Conservation (phyloP, 768 basidiomycete genomes). For the Rhodocollybia butyracea region DNA sequence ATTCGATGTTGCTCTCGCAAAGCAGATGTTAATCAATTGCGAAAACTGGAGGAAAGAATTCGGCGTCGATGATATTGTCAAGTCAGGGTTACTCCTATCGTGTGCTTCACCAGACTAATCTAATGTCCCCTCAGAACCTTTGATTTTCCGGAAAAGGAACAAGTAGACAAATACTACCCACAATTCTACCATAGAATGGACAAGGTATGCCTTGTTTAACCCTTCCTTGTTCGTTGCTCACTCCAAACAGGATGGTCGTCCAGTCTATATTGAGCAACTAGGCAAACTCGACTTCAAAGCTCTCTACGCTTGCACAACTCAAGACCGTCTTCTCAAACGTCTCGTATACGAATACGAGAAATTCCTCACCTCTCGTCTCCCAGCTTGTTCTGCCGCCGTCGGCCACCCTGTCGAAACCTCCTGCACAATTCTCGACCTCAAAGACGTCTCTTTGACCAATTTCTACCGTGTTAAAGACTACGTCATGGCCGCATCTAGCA, state of each 20-base stretch:
- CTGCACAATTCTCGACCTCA: conserved; percentile 95
- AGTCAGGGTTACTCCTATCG: conserved; percentile 38
- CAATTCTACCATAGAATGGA: conserved; percentile 97
- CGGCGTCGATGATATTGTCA: conserved; percentile 69
- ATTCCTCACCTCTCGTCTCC: conserved; percentile 75
- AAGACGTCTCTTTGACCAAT: conserved; percentile 61
- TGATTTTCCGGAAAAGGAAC: conserved; percentile 76
- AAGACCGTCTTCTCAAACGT: conserved; percentile 83
- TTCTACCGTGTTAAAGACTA: conserved; percentile 95
- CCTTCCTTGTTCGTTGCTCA: background rate
- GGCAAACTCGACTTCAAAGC: conserved; percentile 85
- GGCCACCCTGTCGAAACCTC: conserved; percentile 94
- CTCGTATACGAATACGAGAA: conserved; percentile 94
- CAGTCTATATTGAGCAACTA: conserved; percentile 91
- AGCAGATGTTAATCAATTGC: conserved; percentile 75
- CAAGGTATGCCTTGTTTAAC: conserved; percentile 50
- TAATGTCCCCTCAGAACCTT: conserved; percentile 57
- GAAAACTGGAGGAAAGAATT: conserved; percentile 92
- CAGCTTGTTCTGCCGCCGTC: conserved; percentile 64
- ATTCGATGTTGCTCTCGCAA: conserved; percentile 82
- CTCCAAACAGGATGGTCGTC: conserved; percentile 76
- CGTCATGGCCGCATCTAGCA: conserved; percentile 66
- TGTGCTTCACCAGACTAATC: background rate
- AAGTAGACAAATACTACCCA: conserved; percentile 91
- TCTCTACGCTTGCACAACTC: conserved; percentile 78